Conservation (phyloP, 345 rosid genomes). For the Turnera subulata region DNA sequence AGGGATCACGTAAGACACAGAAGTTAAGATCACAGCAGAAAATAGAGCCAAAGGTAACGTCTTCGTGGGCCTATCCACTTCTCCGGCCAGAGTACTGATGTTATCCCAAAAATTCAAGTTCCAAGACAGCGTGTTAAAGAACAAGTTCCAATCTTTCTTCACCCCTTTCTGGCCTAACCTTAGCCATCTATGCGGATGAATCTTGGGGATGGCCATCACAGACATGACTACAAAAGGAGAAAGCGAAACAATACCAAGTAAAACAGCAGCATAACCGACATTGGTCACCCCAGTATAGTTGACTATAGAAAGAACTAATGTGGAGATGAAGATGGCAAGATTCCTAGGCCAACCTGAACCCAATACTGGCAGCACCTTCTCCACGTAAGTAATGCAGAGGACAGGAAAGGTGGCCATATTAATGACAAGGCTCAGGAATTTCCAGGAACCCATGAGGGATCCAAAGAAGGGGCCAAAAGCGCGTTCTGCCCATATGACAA, state of each 20-base stretch:
- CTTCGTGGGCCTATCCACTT: slow-evolving; percentile 24
- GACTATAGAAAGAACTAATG: slow-evolving; percentile 13
- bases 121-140: slow-evolving; percentile 27
- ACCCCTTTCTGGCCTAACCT: slow-evolving; percentile 16
- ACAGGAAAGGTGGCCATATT: slow-evolving; percentile 23
- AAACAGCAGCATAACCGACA: slow-evolving; percentile 22
- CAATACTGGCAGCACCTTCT: slow-evolving; percentile 14
- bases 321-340: slow-evolving; percentile 7
- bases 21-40: slow-evolving; percentile 12
- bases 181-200: slow-evolving; percentile 23
- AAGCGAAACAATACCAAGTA: slow-evolving; percentile 13
- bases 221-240: slow-evolving; percentile 18
- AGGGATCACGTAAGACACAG: slow-evolving; percentile 19
- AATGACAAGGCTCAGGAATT: slow-evolving; percentile 25
- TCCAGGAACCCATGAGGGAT: slow-evolving; percentile 29
- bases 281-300: slow-evolving; percentile 21
- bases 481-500: slow-evolving; percentile 24
- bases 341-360: slow-evolving; percentile 14
- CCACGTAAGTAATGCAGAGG: slow-evolving; percentile 23
- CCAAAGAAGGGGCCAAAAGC: slow-evolving; percentile 31
- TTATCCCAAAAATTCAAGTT: slow-evolving; percentile 31
- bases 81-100: slow-evolving; percentile 26
- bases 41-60: slow-evolving; percentile 22
- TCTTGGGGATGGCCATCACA: slow-evolving; percentile 22
- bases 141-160: slow-evolving; percentile 22